Base-by-base conservation (phyloP, 2,329 filamentous ascomycete species). In the Fusarium caatingaense region DNA sequence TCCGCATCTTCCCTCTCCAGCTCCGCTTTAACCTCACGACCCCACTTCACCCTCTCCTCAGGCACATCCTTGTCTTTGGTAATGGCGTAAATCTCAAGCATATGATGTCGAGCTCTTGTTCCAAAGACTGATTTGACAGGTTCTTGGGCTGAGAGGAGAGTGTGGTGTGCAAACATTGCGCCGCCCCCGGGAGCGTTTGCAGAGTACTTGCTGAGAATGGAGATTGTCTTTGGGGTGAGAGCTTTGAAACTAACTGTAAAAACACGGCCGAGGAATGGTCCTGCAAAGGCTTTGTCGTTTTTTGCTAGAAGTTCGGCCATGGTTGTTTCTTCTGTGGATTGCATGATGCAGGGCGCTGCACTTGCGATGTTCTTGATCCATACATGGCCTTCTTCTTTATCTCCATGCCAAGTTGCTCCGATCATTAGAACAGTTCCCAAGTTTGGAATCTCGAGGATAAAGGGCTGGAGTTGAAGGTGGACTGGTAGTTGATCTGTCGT, bases 61-160 rank as follows among this genome's bases (percentile, higher is more conserved):
- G 27, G 27, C 0, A 23, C 5, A 1, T 1, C 2, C 8, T n/a
- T 21, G 0, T 64, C 45, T 5, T 28, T 10, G 0, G 42, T 8
- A 3, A 65, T 2, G 2, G 60, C 53, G 7, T 65, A 65, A 6
- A 65, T 65, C 20, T 65, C 62, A 9, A 65, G 11, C 60, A 65
- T 48, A 4, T 65, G 62, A 11, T 65, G 62, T 0, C 46, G 5
- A 0, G 62, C 53, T 13, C 46, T 20, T 0, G 32, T 37, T 0
- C 62, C 62, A 1, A 65, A 65, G 1, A 65, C 23, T 1, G 62
- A 64, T 3, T 23, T 15, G 4, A 30, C 28, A 0, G 51, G 46
- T 1, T 65, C 60, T 47, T 50, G 13, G 8, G 20, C 18, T 1
- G 62, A 65, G 8, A 28, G 45, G 0, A 65, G 16, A 0, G 60